Evolutionary conservation across 2,329 filamentous ascomycete species (phyloP), one percentile per base, ranked within the genome.

Genomic region (Colletotrichum sp.): DNA sequence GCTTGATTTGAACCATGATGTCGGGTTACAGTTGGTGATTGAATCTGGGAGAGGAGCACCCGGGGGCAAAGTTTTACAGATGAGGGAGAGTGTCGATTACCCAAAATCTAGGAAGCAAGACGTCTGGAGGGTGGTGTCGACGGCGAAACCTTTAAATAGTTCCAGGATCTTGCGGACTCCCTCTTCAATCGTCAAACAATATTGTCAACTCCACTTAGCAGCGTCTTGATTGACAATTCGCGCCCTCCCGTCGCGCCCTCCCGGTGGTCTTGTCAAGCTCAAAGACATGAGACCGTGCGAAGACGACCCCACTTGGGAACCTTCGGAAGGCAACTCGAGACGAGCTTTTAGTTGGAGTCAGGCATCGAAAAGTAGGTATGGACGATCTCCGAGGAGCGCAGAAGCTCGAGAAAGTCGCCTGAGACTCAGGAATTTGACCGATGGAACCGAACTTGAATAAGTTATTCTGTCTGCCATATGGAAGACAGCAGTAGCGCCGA

Each of bases 1-100:
- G 63, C 52, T 69, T 60, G 61, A 75, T 67, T 21, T 66, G 82
- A 75, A 85, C 83, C 84, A 85, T 85, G 18, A 61, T 81, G 78
- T 18, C 28, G 18, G 21, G 16, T 59, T 28, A 59, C 6, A 26
- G 16, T 16, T 28, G 21, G 24, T 26, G 55, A 59, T 28, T 59
- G 26, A 28, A 26, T 28, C 24, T 16, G n/a, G 26, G 24, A 39
- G 18, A 59, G 24, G 24, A 21, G n/a, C 43, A 21, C n/a, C n/a
- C 10, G 43, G 2, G n/a, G 18, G 43, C 18, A 48, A 1, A 21
- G n/a, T 48, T 48, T n/a, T 4, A 48, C 10, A 3, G 6, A 12
- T 21, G 4, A 48, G 43, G n/a, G 43, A n/a, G 8, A 18, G 43
- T 43, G 39, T n/a, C 39, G 39, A 43, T 43, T 43, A 43, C 39